These are phyloP conservation scores for Wickerhamiella spandovensis DNA, from an alignment of 805 yeast species.

Conservation along the genomic window DNA sequence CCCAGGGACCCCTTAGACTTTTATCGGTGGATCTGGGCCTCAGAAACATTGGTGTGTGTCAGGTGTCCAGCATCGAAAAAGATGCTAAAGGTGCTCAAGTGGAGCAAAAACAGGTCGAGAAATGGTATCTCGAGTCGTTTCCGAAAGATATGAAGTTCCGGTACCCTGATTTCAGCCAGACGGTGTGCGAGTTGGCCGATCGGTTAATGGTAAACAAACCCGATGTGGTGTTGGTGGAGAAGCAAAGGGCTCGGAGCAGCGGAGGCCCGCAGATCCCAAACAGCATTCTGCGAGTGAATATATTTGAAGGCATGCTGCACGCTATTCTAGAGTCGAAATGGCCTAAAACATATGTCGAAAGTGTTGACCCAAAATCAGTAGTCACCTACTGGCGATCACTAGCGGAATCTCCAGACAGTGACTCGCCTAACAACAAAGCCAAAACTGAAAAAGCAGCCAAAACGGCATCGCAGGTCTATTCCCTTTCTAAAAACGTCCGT, in stretches of 20 bases:
- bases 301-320: constrained; percentile 39
- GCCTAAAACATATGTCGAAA: constrained; percentile 9
- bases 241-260: constrained; percentile 41
- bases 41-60: constrained; percentile 22
- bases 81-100: constrained; percentile 1
- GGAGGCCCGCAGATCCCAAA: constrained; percentile 37
- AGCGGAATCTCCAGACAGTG: neutral
- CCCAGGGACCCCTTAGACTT: constrained; percentile 7
- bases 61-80: no score
- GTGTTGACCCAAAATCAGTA: constrained; percentile 18
- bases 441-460: neutral
- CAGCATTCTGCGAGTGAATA: constrained; percentile 38
- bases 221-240: constrained; percentile 37
- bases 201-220: constrained; percentile 18
- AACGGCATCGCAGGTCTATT: constrained; percentile 10
- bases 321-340: constrained; percentile 16
- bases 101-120: constrained; percentile 2
- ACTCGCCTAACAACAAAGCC: neutral
- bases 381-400: constrained; percentile 16
- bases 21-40: constrained; percentile 26
- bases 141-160: constrained; percentile 11
- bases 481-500: constrained; percentile 17
- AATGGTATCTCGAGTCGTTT: constrained; percentile 8
- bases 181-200: constrained; percentile 14
- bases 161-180: constrained; percentile 20